These are phyloP conservation scores for Gaillardinia entomophila DNA, from an alignment of 805 yeast genomes.

Conservation along the genomic window DNA sequence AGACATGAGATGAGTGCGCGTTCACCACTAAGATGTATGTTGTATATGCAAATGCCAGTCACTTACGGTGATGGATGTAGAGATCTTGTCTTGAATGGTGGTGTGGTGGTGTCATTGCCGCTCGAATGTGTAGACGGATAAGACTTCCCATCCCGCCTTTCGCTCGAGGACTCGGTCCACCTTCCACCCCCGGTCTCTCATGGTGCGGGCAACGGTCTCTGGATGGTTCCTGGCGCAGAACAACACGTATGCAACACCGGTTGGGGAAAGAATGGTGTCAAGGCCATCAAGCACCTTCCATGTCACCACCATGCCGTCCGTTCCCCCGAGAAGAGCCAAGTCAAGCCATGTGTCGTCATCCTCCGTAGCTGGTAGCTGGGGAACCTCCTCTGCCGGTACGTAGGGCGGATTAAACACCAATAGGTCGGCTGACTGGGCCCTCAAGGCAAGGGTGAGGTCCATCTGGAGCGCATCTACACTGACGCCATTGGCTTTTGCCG, in stretches of 20 bases:
- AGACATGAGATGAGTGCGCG: constrained; percentile 3
- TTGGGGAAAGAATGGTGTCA: constrained; percentile 38
- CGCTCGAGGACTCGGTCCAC: constrained; percentile 52
- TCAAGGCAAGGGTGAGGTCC: constrained; percentile 49
- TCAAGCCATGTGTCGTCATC: constrained; percentile 73
- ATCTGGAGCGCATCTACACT: constrained; percentile 39
- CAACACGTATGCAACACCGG: constrained; percentile 79
- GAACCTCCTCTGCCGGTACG: constrained; percentile 82
- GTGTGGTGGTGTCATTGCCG: constrained; percentile 2
- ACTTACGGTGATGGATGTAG: not conserved
- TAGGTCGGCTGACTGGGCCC: constrained; percentile 51
- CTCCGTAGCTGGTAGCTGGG: constrained; percentile 42
- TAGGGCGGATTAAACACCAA: constrained; percentile 93
- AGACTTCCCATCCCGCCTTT: constrained; percentile 94
- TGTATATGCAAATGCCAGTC: not conserved
- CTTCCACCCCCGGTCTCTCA: constrained; percentile 49
- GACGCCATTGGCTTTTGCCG: constrained; percentile 7
- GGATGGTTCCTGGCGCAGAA: constrained; percentile 93
- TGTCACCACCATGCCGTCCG: constrained; percentile 86
- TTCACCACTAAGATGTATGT: not conserved
- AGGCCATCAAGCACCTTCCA: constrained; percentile 52
- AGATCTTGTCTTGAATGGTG: not conserved
- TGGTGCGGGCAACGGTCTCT: constrained; percentile 43
- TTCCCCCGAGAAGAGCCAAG: constrained; percentile 85
- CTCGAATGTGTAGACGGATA: constrained; percentile 64